Evolutionary conservation across 768 basidiomycete species (phyloP).

Genomic region (Suillus sp.): DNA sequence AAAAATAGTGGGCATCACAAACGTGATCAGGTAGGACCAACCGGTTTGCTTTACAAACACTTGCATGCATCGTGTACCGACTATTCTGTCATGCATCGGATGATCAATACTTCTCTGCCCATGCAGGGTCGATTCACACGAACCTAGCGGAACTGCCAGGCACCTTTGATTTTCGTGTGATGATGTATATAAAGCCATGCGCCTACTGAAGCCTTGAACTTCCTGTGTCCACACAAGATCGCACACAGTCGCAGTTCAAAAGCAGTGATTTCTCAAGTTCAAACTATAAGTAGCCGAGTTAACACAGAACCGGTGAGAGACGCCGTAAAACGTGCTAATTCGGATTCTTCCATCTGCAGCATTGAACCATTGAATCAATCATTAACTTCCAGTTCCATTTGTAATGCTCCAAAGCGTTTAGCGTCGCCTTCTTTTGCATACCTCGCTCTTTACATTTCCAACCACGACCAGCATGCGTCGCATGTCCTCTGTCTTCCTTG

Average conservation of each 20-base stretch:
- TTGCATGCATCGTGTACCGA: background rate
- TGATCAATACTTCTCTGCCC: background rate
- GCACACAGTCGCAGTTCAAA: conserved; percentile 1
- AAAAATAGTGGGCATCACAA: conserved; percentile 1
- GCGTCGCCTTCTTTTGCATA: conserved; percentile 13
- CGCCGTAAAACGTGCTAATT: conserved; percentile 15
- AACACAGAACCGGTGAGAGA: conserved; percentile 6
- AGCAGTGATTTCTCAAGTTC: background rate
- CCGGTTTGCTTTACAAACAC: background rate
- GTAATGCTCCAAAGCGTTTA: conserved; percentile 35
- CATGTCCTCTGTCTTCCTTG: conserved; percentile 58
- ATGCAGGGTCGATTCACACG: conserved; percentile 8
- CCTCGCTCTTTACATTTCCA: conserved; percentile 26
- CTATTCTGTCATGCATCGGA: background rate
- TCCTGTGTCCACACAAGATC: background rate
- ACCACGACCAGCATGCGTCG: conserved; percentile 55
- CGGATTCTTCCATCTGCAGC: conserved; percentile 2
- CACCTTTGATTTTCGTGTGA: conserved; percentile 9
- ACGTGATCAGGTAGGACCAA: background rate
- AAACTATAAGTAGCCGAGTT: conserved; percentile 7
- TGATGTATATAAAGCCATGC: conserved; percentile 10
- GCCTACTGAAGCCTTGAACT: background rate
- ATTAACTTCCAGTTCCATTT: conserved; percentile 32
- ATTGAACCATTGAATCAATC: conserved; percentile 9
- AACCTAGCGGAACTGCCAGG: background rate